These are phyloP conservation scores for Phytophthora nicotianae DNA, from an alignment of 352 stramenopile genomes.

Conservation along the genomic window DNA sequence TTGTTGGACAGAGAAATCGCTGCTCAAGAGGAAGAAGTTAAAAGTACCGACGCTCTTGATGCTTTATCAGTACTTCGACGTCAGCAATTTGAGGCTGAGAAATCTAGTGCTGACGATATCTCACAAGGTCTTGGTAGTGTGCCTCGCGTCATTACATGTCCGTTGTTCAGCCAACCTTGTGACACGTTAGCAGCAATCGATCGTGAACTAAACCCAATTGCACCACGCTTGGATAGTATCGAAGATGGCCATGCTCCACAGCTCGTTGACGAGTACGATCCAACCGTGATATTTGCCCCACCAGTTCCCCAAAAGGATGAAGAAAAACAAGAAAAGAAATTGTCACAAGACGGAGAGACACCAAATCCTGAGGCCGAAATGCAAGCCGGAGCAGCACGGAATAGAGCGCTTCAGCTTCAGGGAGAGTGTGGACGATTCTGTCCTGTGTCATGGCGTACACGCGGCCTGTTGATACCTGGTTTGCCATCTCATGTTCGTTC, in stretches of 20 bases:
- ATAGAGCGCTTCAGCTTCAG: conserved; percentile 28
- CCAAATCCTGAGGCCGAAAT: conserved; percentile 17
- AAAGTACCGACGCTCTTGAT: background rate
- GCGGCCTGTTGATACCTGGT: conserved; percentile 49
- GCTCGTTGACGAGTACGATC: conserved; percentile 34
- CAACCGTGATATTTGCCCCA: conserved; percentile 35
- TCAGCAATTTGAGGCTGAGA: conserved; percentile 37
- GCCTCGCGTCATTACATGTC: conserved; percentile 31
- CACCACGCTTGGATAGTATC: conserved; percentile 45
- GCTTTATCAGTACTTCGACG: conserved; percentile 26
- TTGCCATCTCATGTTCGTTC: conserved; percentile 40
- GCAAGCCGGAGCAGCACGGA: conserved; percentile 21
- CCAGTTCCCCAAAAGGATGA: conserved; percentile 25
- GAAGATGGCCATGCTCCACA: conserved; percentile 47
- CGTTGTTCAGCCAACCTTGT: conserved; percentile 26
- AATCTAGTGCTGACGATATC: conserved; percentile 19
- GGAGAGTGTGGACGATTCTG: conserved; percentile 69
- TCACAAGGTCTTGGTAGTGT: conserved; percentile 15
- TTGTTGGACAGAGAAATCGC: conserved; percentile 41
- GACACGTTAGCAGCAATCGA: conserved; percentile 43
- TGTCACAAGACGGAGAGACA: background rate
- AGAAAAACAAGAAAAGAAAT: conserved; percentile 1
- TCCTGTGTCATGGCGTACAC: conserved; percentile 57
- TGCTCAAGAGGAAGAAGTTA: conserved; percentile 18
- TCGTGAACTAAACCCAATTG: conserved; percentile 42